These are phyloP conservation scores for Sphaceloma murrayae DNA, from an alignment of 2,329 filamentous ascomycete species.

Conservation along the genomic window DNA sequence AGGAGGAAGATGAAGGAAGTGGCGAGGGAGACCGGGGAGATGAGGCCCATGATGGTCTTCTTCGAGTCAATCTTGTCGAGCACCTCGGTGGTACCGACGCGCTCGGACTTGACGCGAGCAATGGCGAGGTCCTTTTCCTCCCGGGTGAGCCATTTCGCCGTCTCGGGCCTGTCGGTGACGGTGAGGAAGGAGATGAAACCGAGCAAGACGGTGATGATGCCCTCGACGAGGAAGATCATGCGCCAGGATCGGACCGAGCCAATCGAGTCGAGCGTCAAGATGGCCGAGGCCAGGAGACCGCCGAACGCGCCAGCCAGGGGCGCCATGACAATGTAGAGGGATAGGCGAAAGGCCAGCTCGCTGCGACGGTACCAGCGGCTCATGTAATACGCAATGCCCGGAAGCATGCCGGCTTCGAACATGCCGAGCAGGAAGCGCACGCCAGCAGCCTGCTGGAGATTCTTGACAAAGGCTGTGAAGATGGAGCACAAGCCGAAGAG, in stretches of 20 bases:
- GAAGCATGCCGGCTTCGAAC: slow-evolving; percentile 66
- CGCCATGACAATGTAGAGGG: slow-evolving; percentile 61
- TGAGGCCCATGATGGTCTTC: slow-evolving; percentile 54
- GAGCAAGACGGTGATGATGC: slow-evolving; percentile 51
- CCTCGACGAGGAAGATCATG: slow-evolving; percentile 66
- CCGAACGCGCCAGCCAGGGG: slow-evolving; percentile 63
- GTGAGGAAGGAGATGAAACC: slow-evolving; percentile 54
- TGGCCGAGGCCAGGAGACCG: slow-evolving; percentile 52
- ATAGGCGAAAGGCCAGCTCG: slow-evolving; percentile 58
- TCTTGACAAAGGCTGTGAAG: slow-evolving; percentile 55
- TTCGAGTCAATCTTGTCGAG: slow-evolving; percentile 52
- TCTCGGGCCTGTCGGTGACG: slow-evolving; percentile 59
- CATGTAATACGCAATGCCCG: slow-evolving; percentile 65
- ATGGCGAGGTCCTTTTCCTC: slow-evolving; percentile 59
- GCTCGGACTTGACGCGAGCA: slow-evolving; percentile 59
- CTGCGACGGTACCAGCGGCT: slow-evolving; percentile 61
- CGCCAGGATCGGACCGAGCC: slow-evolving; percentile 51
- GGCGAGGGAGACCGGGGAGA: slow-evolving; percentile 51
- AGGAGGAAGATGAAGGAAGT: slow-evolving; percentile 53
- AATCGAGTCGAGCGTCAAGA: slow-evolving; percentile 52
- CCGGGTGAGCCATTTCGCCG: slow-evolving; percentile 54
- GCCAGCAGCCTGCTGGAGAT: slow-evolving; percentile 43
- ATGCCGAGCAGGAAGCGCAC: slow-evolving; percentile 55
- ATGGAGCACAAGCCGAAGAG: slow-evolving; percentile 55
- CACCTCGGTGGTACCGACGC: slow-evolving; percentile 51